Evolutionary conservation across 495 filamentous ascomycete species (phyloP).

Genomic region (Hyaloscypha finlandica): DNA sequence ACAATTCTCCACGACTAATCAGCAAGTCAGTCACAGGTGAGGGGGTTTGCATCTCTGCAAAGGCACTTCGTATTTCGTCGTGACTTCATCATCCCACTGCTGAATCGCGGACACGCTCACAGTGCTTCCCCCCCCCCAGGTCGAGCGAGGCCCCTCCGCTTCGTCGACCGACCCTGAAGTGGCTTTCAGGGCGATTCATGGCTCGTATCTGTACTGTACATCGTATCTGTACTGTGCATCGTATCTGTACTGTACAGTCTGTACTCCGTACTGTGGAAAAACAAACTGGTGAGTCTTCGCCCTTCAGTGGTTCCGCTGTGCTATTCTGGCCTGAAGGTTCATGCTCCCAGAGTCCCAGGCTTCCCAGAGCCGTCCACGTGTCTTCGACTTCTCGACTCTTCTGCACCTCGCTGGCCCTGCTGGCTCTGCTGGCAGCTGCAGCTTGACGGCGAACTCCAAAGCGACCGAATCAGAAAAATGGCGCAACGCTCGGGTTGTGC

Average conservation of each 20-base stretch:
- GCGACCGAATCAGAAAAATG: slow-evolving; percentile 12
- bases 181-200: neutral
- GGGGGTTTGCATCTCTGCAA: neutral
- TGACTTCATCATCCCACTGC: neutral
- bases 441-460: neutral
- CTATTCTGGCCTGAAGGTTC: neutral
- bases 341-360: neutral
- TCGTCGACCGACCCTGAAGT: neutral
- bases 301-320: neutral
- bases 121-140: neutral
- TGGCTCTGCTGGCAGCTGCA: neutral
- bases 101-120: neutral
- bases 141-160: neutral
- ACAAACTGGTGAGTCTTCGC: neutral
- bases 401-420: neutral
- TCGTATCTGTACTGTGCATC: no score
- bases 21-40: neutral
- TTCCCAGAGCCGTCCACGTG: neutral
- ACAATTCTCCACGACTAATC: slow-evolving; percentile 3
- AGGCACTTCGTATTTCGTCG: neutral
- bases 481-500: neutral
- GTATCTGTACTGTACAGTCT: no score
- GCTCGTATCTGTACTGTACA: no score
- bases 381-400: no score
- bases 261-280: no score